Conservation (phyloP, 371 early-diverging fungal species). For the Neoconidiobolus thromboides region DNA sequence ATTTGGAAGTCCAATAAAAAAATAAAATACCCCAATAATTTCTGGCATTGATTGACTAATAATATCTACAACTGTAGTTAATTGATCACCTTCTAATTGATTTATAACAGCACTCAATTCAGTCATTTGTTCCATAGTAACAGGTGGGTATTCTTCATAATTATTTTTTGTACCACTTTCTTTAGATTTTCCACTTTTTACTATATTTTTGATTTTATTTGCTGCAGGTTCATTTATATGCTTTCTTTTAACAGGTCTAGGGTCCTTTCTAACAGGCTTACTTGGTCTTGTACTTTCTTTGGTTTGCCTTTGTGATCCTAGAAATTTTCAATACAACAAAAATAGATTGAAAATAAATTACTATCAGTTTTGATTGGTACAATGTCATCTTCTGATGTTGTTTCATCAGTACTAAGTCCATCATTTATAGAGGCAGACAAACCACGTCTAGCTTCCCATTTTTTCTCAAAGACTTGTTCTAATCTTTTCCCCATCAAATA, state of each 20-base stretch:
- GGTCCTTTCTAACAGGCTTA: background rate
- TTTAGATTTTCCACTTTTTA: background rate
- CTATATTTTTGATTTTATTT: background rate
- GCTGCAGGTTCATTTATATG: background rate
- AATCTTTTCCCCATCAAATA: conserved; percentile 61
- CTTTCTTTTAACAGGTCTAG: background rate
- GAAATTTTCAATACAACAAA: background rate
- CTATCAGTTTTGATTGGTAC: background rate
- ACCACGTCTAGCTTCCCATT: conserved; percentile 33
- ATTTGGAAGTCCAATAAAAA: background rate
- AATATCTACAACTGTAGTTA: conserved; percentile 62
- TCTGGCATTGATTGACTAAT: conserved; percentile 72
- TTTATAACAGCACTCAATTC: conserved; percentile 72
- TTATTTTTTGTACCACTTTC: background rate
- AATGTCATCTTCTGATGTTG: background rate
- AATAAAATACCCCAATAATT: conserved; percentile 32
- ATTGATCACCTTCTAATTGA: conserved; percentile 48
- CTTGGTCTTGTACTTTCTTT: background rate
- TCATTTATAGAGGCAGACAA: background rate
- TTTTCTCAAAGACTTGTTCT: conserved; percentile 65
- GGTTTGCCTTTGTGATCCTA: background rate
- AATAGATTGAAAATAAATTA: background rate
- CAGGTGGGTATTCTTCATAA: conserved; percentile 5
- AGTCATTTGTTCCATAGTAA: conserved; percentile 79
- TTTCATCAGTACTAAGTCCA: conserved; percentile 1